Conservation (phyloP, 768 basidiomycete species). For the Suillus placidus region DNA sequence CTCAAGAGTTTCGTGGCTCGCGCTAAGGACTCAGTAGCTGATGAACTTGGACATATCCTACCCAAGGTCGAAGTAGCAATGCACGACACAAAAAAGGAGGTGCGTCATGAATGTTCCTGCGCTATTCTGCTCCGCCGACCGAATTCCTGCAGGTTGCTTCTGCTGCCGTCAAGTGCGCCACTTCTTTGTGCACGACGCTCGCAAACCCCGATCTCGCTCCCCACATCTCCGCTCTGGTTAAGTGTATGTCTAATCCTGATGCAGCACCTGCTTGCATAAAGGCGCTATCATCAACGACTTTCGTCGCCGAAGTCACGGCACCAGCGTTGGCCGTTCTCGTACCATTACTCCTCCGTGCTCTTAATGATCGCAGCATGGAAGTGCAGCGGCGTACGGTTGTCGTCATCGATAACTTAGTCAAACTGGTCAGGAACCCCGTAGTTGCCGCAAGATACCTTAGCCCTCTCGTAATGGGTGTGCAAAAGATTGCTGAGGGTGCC, state of each 20-base stretch:
- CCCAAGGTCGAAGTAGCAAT: slow-evolving; percentile 88
- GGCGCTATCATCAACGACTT: slow-evolving; percentile 90
- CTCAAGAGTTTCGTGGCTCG: slow-evolving; percentile 72
- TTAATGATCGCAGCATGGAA: slow-evolving; percentile 96
- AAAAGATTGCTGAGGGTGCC: slow-evolving; percentile 86
- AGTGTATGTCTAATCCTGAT: slow-evolving; percentile 91
- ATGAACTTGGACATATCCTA: slow-evolving; percentile 76
- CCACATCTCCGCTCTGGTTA: slow-evolving; percentile 87
- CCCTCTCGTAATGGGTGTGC: slow-evolving; percentile 85
- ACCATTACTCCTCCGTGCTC: slow-evolving; percentile 84
- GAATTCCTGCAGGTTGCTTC: slow-evolving; percentile 64
- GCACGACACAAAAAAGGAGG: slow-evolving; percentile 97
- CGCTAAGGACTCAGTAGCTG: slow-evolving; percentile 77
- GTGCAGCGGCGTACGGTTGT: slow-evolving; percentile 93
- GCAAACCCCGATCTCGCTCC: slow-evolving; percentile 91
- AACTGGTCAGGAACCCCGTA: slow-evolving; percentile 89
- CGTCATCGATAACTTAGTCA: slow-evolving; percentile 95
- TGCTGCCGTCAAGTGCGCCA: slow-evolving; percentile 88
- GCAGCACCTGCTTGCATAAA: slow-evolving; percentile 93
- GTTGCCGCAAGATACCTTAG: slow-evolving; percentile 90
- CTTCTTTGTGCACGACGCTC: slow-evolving; percentile 84
- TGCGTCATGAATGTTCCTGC: slow-evolving; percentile 36
- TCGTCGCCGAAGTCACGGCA: slow-evolving; percentile 94
- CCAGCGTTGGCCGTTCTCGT: slow-evolving; percentile 97
- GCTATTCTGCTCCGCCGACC: background rate